Conservation (phyloP, 495 filamentous ascomycete species). For the Echria macrotheca region DNA sequence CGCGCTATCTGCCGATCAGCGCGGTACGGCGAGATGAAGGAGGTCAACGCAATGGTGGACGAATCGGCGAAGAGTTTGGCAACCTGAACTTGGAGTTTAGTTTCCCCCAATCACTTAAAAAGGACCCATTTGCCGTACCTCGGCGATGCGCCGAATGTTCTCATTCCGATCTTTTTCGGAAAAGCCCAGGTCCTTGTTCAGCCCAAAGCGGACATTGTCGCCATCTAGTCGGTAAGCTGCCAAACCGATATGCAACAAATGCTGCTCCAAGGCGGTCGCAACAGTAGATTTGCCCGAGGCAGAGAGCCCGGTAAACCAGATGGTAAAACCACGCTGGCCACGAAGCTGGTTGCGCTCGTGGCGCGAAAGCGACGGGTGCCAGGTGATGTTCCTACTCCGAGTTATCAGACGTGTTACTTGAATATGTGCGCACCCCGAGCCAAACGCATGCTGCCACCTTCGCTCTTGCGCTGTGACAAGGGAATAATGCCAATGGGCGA, state of each 20-base stretch:
- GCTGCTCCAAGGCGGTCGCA: slow-evolving; percentile 91
- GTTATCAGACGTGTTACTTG: not conserved
- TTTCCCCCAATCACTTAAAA: no score
- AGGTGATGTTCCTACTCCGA: slow-evolving; percentile 84
- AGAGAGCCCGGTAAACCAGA: slow-evolving; percentile 96
- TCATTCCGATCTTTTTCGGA: slow-evolving; percentile 88
- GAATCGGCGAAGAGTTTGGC: slow-evolving; percentile 94
- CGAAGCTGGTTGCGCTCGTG: slow-evolving; percentile 73
- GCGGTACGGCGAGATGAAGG: slow-evolving; percentile 93
- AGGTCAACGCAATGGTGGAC: slow-evolving; percentile 80
- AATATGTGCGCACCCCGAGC: no score
- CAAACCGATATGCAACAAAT: slow-evolving; percentile 77
- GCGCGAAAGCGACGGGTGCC: slow-evolving; percentile 86
- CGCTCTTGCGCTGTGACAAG: not conserved
- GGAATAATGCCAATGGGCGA: not conserved
- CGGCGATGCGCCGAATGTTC: slow-evolving; percentile 93
- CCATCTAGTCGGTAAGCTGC: slow-evolving; percentile 92
- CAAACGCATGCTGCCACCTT: no score
- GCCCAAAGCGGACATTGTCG: slow-evolving; percentile 96
- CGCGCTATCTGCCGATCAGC: slow-evolving; percentile 80
- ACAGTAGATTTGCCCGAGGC: slow-evolving; percentile 96
- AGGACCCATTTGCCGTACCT: no score
- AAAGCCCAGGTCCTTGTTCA: slow-evolving; percentile 97
- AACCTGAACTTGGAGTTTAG: slow-evolving; percentile 46
- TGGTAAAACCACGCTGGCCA: slow-evolving; percentile 83